phyloP scores from a whole-genome alignment of 1,284 basidiomycete genomes.

The Marasmius oreades region DNA sequence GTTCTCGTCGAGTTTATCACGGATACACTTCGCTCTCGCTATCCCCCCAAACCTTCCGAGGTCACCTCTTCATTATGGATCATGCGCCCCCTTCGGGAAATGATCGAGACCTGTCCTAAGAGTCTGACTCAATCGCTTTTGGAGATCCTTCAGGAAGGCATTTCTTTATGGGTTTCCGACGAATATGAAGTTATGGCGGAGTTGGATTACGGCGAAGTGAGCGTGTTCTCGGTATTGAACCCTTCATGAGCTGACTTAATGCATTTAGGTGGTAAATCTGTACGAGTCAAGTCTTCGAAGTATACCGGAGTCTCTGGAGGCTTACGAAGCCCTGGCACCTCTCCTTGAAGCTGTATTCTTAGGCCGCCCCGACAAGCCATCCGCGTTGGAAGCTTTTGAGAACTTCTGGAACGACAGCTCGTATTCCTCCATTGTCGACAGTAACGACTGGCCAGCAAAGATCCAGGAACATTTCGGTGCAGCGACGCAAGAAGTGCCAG shows the following conservation, averaged over 20 bases:
- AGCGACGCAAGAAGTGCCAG: not conserved
- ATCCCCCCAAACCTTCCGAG: constrained; percentile 59
- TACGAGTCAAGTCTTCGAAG: constrained; percentile 54
- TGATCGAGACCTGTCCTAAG: constrained; percentile 51
- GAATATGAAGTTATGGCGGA: constrained; percentile 43
- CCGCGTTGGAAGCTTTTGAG: constrained; percentile 42
- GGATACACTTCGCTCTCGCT: constrained; percentile 54
- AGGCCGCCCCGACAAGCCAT: constrained; percentile 42
- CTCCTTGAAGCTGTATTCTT: constrained; percentile 53
- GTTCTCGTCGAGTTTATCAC: constrained; percentile 53
- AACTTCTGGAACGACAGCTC: constrained; percentile 57
- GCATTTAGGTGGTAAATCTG: constrained; percentile 48
- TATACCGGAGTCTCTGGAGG: constrained; percentile 33
- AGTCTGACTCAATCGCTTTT: constrained; percentile 43
- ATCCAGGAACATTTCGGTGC: constrained; percentile 28
- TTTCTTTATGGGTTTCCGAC: constrained; percentile 64
- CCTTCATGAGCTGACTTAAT: constrained; percentile 7
- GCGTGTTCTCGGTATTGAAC: not conserved
- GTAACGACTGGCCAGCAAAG: constrained; percentile 46
- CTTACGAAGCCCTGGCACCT: constrained; percentile 41
- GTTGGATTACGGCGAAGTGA: constrained; percentile 59
- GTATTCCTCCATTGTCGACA: constrained; percentile 34
- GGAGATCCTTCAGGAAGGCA: constrained; percentile 47
- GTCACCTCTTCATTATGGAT: constrained; percentile 58
- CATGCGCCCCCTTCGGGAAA: constrained; percentile 46